Base-by-base conservation (phyloP, 768 basidiomycete genomes). In the Sistotremastrum suecicum region DNA sequence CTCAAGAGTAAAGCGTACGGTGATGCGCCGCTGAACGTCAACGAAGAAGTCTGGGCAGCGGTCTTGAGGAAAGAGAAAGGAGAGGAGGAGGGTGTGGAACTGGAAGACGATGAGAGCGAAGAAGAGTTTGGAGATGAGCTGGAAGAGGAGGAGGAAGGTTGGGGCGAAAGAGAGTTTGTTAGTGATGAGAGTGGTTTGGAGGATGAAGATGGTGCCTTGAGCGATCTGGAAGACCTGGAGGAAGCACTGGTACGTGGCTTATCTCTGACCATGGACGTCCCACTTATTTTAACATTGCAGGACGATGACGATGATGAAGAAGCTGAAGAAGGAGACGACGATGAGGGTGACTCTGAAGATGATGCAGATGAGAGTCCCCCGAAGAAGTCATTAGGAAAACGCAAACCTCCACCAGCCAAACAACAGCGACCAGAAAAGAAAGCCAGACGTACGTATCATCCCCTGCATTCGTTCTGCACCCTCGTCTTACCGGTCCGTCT, bases 1-100 rank as follows among this genome's bases (percentile, higher is more conserved):
- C 73, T 99, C 12, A 91, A 92, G 67, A 83, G 83, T 44, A 95
- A 95, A 63, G 92, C 94, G 11, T 98, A 99, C 58, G 94, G 95
- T 38, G 94, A 98, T 57, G 84, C 86, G 34, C 95, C 95, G 8
- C 74, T 99, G 39, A 98, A 99, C 62, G 92, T 99, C 48, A 98
- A 99, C 63, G 95, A 99, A 65, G 80, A 70, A 37, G 91, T 98
- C 6, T 98, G 95, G 95, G 78, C 80, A 52, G 80, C 86, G 2
- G 82, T 99, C 44, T 66, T 98, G 37, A 88, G 95, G 57, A 71
- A 78, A 41, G 90, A 95, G 58, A 58, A 60, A 52, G 59, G 65
- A 54, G 74, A 76, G 53, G 54, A 34, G 50, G 66, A 65, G 34
- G 68, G 60, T 29, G 65, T 73, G 58, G 53, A 65, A 43, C 69